phyloP scores from a whole-genome alignment of 108 stramenopile genomes.

The Skeletonema potamos region DNA sequence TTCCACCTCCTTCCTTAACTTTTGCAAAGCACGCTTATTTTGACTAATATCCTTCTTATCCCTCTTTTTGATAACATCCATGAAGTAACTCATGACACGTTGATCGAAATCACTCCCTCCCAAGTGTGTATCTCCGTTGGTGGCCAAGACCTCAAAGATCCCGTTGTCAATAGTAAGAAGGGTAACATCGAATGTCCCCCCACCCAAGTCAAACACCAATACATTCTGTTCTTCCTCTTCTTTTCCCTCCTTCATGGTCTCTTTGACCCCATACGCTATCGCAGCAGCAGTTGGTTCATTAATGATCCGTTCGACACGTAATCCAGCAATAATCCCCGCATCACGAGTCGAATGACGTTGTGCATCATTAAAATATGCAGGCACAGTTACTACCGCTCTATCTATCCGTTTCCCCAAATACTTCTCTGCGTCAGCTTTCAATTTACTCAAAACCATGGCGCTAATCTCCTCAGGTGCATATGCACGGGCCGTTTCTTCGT shows the following conservation, averaged over 20 bases:
- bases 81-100: constrained; percentile 89
- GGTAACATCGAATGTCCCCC: constrained; percentile 98
- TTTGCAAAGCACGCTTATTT: constrained; percentile 79
- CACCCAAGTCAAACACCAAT: constrained; percentile 98
- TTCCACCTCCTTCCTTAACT: constrained; percentile 89
- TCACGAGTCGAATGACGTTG: constrained; percentile 97
- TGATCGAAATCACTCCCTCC: constrained; percentile 93
- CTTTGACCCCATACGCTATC: constrained; percentile 87
- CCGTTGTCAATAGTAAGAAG: constrained; percentile 94
- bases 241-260: constrained; percentile 43
- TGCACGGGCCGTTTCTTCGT: constrained; percentile 60
- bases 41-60: constrained; percentile 60
- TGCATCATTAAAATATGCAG: constrained; percentile 97
- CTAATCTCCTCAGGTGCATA: constrained; percentile 96
- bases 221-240: constrained; percentile 87
- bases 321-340: constrained; percentile 94
- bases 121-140: constrained; percentile 90
- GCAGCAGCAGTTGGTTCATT: constrained; percentile 99
- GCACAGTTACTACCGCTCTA: constrained; percentile 95
- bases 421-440: constrained; percentile 92
- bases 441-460: constrained; percentile 93
- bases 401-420: constrained; percentile 83
- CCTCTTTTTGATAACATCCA: constrained; percentile 66
- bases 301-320: constrained; percentile 94
- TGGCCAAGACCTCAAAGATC: constrained; percentile 89